A percentile compares a stretch with the other conserved stretches of the same genome.
These are phyloP conservation scores for Scheffersomyces illinoinensis DNA, from an alignment of 1,139 yeast species.

Conservation along the genomic window DNA sequence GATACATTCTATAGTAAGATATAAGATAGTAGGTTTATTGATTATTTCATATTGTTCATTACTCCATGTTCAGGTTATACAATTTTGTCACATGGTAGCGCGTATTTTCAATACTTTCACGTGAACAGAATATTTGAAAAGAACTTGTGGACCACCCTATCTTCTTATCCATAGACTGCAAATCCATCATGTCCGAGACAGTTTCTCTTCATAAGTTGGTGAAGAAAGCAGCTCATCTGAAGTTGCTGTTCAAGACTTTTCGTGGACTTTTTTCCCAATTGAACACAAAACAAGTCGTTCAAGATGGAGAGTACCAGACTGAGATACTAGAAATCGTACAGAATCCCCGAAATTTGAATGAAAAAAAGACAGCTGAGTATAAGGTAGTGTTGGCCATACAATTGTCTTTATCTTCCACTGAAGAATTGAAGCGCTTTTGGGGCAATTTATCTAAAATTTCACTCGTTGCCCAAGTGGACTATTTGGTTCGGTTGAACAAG, in stretches of 20 bases:
- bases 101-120: not conserved
- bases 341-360: constrained; percentile 8
- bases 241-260: constrained; percentile 14
- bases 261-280: constrained; percentile 16
- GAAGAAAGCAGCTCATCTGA: constrained; percentile 13
- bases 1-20: not conserved
- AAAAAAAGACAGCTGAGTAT: constrained; percentile 6
- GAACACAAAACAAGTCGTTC: constrained; percentile 12
- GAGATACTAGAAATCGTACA: constrained; percentile 12
- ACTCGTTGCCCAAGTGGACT: constrained; percentile 11
- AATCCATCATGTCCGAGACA: not conserved
- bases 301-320: constrained; percentile 14
- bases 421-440: constrained; percentile 16
- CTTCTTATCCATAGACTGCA: not conserved
- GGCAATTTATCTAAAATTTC: constrained; percentile 11
- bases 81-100: not conserved
- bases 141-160: not conserved
- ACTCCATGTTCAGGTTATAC: not conserved
- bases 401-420: constrained; percentile 12
- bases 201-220: constrained; percentile 15
- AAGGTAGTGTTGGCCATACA: constrained; percentile 11
- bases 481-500: constrained; percentile 10
- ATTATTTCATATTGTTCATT: not conserved
- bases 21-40: not conserved
- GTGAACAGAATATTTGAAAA: not conserved